Base-by-base conservation (phyloP, 2,329 filamentous ascomycete genomes). In the Paradendryphiella salina region DNA sequence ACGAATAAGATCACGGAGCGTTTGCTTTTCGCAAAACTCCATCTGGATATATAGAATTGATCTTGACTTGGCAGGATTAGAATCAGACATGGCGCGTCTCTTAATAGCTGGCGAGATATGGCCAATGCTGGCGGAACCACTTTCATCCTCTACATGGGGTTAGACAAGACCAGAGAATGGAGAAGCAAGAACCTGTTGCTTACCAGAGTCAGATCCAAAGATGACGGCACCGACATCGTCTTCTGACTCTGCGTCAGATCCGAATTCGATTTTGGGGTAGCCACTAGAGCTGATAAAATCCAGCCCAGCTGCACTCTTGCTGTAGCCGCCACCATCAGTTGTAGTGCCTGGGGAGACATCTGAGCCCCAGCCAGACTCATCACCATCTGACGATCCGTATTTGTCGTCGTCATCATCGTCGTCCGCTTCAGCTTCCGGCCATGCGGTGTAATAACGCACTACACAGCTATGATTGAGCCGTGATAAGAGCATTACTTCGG, bases 11-110 rank as follows among this genome's bases (percentile, higher is more conserved):
- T 97, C 91, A 15, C 92, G 87, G 26, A 99, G 81, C 0, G 94
- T 97, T 60, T 89, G 84, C 68, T 93, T 94, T 70, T 97, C 93
- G 67, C 94, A 99, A 61, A 96, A 96, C 70, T 99, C 94, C 94
- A 99, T 99, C 54, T 96, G 94, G 48, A 99, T 97, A 70, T 96
- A 99, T 34, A 99, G 80, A 5, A 92, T 86, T 0, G 88, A 92
- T 44, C 83, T 83, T 53, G 83, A 81, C 35, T 81, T 78, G 14
- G 52, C 34, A 15, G 77, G 75, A 46, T 75, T 73, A 11, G 79
- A 79, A 44, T 76, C 76, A 14, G 79, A 79, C 43, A 74, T 73
- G 37, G 73, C 71, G 9, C 77, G 70, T 56, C 57, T 70, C 44
- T 66, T 64, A 10, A 63, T 56, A 15, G 69, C 47, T 57, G 75